phyloP scores from a whole-genome alignment of 176 grass and related monocot species.

The Lolium perenne region DNA sequence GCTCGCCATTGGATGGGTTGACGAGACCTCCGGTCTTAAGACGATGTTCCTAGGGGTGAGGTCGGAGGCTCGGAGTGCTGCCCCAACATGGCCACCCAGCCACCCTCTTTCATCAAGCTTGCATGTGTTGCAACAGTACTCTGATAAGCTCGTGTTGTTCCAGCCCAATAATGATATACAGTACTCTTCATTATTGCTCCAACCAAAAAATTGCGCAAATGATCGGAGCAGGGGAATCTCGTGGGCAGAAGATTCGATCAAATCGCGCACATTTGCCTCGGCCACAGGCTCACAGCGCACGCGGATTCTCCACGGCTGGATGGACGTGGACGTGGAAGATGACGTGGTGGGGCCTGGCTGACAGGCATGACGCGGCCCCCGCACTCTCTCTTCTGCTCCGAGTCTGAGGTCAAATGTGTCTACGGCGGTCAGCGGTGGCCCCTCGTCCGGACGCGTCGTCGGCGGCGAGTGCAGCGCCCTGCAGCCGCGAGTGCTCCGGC shows the following conservation, averaged over 20 bases:
- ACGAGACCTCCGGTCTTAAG: too few relatives aligned
- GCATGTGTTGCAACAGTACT: background rate
- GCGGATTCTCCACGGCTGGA: slow-evolving; percentile 8
- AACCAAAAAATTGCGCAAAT: background rate
- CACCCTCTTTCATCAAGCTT: too few relatives aligned
- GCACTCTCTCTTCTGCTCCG: too few relatives aligned
- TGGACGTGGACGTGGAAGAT: slow-evolving; percentile 7
- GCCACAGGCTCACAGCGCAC: background rate
- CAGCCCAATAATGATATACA: background rate
- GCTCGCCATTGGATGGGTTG: too few relatives aligned
- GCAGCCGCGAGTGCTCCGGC: background rate
- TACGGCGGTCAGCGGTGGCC: background rate
- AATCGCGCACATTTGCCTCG: background rate
- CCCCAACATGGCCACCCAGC: too few relatives aligned
- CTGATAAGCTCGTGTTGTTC: background rate
- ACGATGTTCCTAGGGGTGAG: too few relatives aligned
- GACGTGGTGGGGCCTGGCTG: slow-evolving; percentile 10
- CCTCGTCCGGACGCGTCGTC: background rate
- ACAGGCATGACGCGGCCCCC: background rate
- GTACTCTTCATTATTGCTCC: slow-evolving; percentile 2
- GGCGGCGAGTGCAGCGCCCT: background rate
- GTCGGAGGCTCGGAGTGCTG: too few relatives aligned
- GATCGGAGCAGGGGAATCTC: background rate
- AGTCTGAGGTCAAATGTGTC: background rate
- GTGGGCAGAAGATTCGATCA: background rate